Conservation (phyloP, 495 filamentous ascomycete genomes). For the Lasiosphaeria hispida region DNA sequence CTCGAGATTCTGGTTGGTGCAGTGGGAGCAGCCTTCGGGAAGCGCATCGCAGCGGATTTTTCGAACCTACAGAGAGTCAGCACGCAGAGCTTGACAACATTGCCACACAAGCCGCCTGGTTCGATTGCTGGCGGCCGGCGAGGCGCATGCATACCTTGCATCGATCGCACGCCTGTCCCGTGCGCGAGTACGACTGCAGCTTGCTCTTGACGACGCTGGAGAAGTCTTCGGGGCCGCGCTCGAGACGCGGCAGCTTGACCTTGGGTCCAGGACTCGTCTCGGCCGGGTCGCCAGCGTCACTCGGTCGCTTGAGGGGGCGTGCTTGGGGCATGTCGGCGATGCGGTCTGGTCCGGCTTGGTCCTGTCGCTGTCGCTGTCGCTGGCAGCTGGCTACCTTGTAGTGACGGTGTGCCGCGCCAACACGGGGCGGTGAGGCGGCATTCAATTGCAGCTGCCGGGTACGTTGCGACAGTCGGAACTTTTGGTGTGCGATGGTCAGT, state of each 20-base stretch:
- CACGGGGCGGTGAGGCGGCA: slow-evolving; percentile 18
- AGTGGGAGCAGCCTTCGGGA: slow-evolving; percentile 71
- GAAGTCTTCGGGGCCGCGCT: slow-evolving; percentile 58
- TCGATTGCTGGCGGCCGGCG: background rate
- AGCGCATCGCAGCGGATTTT: slow-evolving; percentile 81
- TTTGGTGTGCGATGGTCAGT: background rate
- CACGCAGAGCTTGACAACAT: slow-evolving; percentile 1
- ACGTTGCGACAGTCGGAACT: too few relatives aligned
- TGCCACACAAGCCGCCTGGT: too few relatives aligned
- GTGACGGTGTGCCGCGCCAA: slow-evolving; percentile 23
- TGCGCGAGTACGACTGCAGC: slow-evolving; percentile 62
- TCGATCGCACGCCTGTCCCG: slow-evolving; percentile 85
- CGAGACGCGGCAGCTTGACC: slow-evolving; percentile 47
- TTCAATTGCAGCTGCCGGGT: slow-evolving; percentile 8
- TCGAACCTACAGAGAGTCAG: slow-evolving; percentile 55
- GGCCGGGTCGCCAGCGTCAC: slow-evolving; percentile 33
- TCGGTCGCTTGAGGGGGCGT: slow-evolving; percentile 43
- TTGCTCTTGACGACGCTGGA: slow-evolving; percentile 65
- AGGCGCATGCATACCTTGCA: slow-evolving; percentile 66
- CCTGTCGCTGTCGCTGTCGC: background rate
- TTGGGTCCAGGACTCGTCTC: slow-evolving; percentile 31
- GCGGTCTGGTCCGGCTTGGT: background rate
- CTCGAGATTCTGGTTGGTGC: slow-evolving; percentile 63
- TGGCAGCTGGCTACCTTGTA: background rate
- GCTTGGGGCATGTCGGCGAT: slow-evolving; percentile 23